Evolutionary conservation across 169 alveolate species (phyloP), one percentile per base, ranked within the genome.

Genomic region (Cryptosporidium parvum): DNA sequence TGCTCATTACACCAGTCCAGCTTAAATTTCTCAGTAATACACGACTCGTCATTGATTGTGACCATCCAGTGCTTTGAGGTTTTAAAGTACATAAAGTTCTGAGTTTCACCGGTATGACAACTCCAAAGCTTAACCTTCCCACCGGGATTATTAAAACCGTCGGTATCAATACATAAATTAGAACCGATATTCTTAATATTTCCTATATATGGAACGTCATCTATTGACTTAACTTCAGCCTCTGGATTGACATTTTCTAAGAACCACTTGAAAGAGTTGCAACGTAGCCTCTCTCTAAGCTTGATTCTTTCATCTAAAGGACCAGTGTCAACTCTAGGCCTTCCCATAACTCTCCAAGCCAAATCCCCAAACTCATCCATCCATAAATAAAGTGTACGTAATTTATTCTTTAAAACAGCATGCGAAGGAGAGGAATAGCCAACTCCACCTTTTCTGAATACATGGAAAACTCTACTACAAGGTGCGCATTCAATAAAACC

Each of bases 401-500:
- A 75, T n/a, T 85, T 84, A 33, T 93, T 93, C 21, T 70, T 67
- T 9, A 75, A 39, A 23, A 92, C 67, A 2, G 94, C 92, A 12
- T 85, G 71, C 16, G 86, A 39, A 1, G 94, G 94, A 37, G 91
- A 73, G 33, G 87, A 67, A 80, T 92, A 92, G 2, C 93, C 93
- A 16, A 86, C 87, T 21, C 94, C 94, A 23, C 94, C 94, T n/a
- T 86, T 85, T 3, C 94, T 26, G 69, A 91, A 93, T 10, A 91
- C 84, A 69, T 93, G 95, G 91, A 80, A 89, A 42, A 93, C 93
- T 26, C 94, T 86, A 45, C 93, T 85, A 42, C 95, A 93, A 18
- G 94, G 93, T 2, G 95, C 92, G 61, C 95, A 93, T 61, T 91
- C 94, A 35, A 93, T 85, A 14, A 61, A n/a, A 42, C 95, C 95